Evolutionary conservation across 2,329 filamentous ascomycete genomes (phyloP).

Genomic region (Diaporthe velutina): DNA sequence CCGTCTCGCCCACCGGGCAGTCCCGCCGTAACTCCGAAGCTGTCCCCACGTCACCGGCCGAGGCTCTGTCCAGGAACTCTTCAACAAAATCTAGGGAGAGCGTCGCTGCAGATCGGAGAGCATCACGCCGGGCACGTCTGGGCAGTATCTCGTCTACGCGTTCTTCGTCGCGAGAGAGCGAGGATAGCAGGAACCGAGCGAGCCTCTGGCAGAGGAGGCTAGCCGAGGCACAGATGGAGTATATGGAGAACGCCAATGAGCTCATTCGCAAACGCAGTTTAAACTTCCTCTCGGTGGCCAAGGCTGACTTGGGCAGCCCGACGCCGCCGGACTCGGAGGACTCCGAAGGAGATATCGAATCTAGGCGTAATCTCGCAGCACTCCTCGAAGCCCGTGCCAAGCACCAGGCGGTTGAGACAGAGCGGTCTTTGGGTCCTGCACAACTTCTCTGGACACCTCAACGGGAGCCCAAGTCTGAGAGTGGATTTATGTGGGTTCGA

Average conservation of each 20-base stretch:
- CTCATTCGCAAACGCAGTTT: constrained; percentile 53
- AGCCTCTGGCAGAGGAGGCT: constrained; percentile 60
- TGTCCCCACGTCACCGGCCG: constrained; percentile 11
- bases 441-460: constrained; percentile 47
- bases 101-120: constrained; percentile 53
- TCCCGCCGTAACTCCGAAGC: constrained; percentile 42
- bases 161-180: constrained; percentile 44
- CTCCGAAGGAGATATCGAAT: constrained; percentile 54
- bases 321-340: constrained; percentile 68
- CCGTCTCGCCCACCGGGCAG: constrained; percentile 40
- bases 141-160: constrained; percentile 44
- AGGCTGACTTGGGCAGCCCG: constrained; percentile 61
- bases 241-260: constrained; percentile 56
- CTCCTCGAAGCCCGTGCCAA: constrained; percentile 35
- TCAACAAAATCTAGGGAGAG: constrained; percentile 36
- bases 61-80: constrained; percentile 9
- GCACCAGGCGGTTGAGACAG: constrained; percentile 9
- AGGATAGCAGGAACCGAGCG: constrained; percentile 48
- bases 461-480: constrained; percentile 24
- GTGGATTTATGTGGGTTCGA: constrained; percentile 45
- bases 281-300: constrained; percentile 56
- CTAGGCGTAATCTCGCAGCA: constrained; percentile 41
- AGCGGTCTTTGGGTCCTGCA: constrained; percentile 2
- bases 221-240: constrained; percentile 60
- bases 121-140: constrained; percentile 54